Base-by-base conservation (phyloP, 2,329 filamentous ascomycete species). In the Claviceps pusilla region DNA sequence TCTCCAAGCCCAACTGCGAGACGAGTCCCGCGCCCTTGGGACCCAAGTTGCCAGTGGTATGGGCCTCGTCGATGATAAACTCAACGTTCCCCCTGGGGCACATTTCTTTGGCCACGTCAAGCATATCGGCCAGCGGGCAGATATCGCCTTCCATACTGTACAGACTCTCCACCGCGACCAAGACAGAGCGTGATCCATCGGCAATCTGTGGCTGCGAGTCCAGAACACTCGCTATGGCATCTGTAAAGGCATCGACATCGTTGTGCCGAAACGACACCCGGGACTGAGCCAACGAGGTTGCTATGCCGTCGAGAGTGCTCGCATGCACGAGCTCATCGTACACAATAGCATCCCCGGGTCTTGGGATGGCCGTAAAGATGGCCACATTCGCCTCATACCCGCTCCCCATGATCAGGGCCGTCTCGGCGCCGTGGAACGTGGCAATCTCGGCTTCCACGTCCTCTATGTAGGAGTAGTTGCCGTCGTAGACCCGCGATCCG, bases 321-420 rank as follows among this genome's bases (percentile, higher is more conserved):
- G 84, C 84, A 60, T 87, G 84, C 3, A 86, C 77, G 14, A 80
- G 70, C 58, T 80, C 79, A 64, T 87, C 83, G 56, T 82, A 82
- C 0, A 87, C 60, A 24, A 87, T 73, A 1, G 72, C 62, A 61
- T 81, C 78, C 0, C 75, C 76, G 0, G 71, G 70, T 33, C 73
- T 74, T 0, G 77, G 77, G 14, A 80, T 64, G 37, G 71, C 70
- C 0, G 71, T 66, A 24, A 74, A 73, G 11, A 80, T 71, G 10
- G 73, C 76, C 1, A 69, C 64, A 58, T 81, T 81, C 16, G 75
- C 78, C 55, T 77, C 73, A 55, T 69, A 80, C 0, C 76, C 77
- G 0, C 76, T 84, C 57, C 80, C 80, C 60, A 83, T 78, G 0
- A 87, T 65, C 0, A 86, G 66, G 0, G 74, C 82, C 1, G 71